phyloP scores from a whole-genome alignment of 2,329 filamentous ascomycete genomes.

The Clarireedia paspali region DNA sequence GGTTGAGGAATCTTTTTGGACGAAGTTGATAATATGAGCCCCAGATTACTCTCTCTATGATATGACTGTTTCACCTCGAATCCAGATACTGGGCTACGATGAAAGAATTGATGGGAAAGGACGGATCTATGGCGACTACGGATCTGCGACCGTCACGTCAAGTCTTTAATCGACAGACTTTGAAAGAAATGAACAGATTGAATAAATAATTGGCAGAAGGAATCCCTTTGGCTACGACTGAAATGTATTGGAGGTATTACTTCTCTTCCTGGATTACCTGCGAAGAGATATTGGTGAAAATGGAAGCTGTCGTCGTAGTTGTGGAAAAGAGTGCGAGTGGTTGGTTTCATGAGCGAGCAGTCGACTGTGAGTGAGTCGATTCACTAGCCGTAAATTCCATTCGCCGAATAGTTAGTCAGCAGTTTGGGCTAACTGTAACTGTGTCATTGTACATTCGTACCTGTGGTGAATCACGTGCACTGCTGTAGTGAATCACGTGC shows the following conservation, averaged over 20 bases:
- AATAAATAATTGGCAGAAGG: background rate
- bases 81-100: slow-evolving; percentile 10
- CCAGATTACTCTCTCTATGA: slow-evolving; percentile 11
- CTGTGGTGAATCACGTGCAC: too few species aligned
- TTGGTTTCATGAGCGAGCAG: too few species aligned
- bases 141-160: slow-evolving; percentile 11
- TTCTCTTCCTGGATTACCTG: slow-evolving; percentile 3
- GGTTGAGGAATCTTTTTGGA: background rate
- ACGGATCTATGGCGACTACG: slow-evolving; percentile 9
- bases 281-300: background rate
- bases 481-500: too few species aligned
- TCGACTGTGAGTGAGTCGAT: too few species aligned
- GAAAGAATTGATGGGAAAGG: slow-evolving; percentile 7
- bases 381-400: too few species aligned
- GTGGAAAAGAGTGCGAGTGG: background rate
- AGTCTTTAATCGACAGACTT: slow-evolving; percentile 1
- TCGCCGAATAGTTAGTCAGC: too few species aligned
- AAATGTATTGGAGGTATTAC: slow-evolving; percentile 2
- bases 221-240: background rate
- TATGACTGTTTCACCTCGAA: slow-evolving; percentile 7
- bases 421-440: too few species aligned
- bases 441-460: too few species aligned
- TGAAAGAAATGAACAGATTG: background rate
- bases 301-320: background rate
- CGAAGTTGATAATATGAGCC: slow-evolving; percentile 5